phyloP scores from a whole-genome alignment of 1,284 basidiomycete species.

The Boletus smithii region DNA sequence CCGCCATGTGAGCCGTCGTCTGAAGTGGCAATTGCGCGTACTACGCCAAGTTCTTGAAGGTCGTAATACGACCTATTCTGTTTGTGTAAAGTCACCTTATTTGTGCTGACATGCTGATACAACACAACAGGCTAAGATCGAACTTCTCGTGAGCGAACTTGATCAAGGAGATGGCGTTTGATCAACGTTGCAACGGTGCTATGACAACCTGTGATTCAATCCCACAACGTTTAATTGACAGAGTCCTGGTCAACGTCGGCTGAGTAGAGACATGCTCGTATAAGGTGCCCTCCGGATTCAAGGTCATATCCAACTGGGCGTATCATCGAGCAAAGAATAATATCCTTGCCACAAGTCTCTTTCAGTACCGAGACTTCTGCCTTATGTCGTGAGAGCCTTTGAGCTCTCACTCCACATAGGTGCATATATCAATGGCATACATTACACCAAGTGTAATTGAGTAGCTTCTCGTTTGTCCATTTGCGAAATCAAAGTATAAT shows the following conservation, averaged over 20 bases:
- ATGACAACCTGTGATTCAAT: conserved; percentile 5
- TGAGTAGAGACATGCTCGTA: conserved; percentile 53
- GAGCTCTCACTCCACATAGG: conserved; percentile 1
- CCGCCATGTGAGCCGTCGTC: conserved; percentile 47
- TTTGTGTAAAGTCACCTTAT: conserved; percentile 34
- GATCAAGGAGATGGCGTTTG: conserved; percentile 57
- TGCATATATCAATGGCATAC: conserved; percentile 13
- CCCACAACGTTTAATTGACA: background rate
- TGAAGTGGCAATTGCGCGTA: conserved; percentile 70
- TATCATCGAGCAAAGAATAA: conserved; percentile 75
- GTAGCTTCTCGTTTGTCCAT: background rate
- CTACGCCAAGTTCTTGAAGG: conserved; percentile 63
- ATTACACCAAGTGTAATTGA: conserved; percentile 3
- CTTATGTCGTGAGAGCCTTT: conserved; percentile 7
- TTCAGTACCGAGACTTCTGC: background rate
- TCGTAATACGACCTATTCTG: conserved; percentile 58
- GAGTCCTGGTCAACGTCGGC: background rate
- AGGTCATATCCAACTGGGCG: conserved; percentile 66
- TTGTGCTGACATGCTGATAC: conserved; percentile 6
- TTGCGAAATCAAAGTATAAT: too few relatives aligned
- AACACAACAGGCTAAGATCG: conserved; percentile 58
- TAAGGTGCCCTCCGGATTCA: conserved; percentile 73
- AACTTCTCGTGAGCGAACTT: conserved; percentile 54
- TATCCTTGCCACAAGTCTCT: background rate
- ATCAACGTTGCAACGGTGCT: conserved; percentile 11